Conservation (phyloP, 495 filamentous ascomycete genomes). For the Neurospora pannonica region DNA sequence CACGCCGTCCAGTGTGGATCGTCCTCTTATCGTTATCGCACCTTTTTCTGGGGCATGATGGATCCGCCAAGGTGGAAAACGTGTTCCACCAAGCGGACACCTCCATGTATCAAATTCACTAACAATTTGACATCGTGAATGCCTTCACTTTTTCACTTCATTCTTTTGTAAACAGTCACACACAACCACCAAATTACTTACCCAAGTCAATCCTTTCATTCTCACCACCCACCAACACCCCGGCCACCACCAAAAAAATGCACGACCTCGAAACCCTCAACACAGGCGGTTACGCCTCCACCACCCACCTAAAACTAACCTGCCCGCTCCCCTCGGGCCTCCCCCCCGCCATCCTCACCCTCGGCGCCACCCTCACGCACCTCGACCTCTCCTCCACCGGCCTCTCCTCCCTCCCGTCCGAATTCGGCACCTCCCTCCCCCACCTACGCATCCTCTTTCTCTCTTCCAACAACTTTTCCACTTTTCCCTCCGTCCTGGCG, state of each 20-base stretch:
- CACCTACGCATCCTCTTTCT: constrained; percentile 36
- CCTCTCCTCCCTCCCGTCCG: constrained; percentile 27
- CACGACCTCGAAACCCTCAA: constrained; percentile 19
- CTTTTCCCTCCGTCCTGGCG: constrained; percentile 31
- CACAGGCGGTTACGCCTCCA: constrained; percentile 19
- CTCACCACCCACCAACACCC: background rate
- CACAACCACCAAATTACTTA: background rate
- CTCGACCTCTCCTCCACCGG: constrained; percentile 38
- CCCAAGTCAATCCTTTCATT: background rate
- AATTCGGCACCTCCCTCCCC: constrained; percentile 26
- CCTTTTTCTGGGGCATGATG: background rate
- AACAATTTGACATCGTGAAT: background rate
- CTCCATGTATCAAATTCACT: background rate
- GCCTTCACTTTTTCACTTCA: background rate
- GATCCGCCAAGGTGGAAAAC: background rate
- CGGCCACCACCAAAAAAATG: constrained; percentile 8
- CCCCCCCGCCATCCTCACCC: constrained; percentile 30
- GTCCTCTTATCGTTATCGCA: background rate
- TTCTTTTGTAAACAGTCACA: background rate
- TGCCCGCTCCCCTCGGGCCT: constrained; percentile 15
- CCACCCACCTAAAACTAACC: constrained; percentile 28
- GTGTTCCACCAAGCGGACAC: background rate
- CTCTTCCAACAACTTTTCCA: constrained; percentile 33
- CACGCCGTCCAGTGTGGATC: background rate
- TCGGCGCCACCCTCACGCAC: constrained; percentile 29